Percentiles rank a stretch among this genome's conserved stretches.
Evolutionary conservation across 2,329 filamentous ascomycete genomes (phyloP).

Genomic region (Clathrospora elynae): DNA sequence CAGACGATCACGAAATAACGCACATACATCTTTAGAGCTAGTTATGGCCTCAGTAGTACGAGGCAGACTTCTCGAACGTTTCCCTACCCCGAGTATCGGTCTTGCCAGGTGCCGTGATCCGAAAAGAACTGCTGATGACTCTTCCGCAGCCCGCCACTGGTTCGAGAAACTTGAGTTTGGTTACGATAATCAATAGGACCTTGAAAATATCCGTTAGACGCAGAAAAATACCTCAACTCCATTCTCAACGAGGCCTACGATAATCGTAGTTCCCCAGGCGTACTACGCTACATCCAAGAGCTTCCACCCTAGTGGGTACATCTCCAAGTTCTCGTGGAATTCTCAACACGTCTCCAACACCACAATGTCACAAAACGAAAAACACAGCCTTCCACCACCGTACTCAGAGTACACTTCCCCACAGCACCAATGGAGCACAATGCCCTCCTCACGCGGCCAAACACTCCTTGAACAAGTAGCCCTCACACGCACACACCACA

Average conservation of each 20-base stretch:
- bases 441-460: slow-evolving; percentile 29
- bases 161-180: background rate
- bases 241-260: no score
- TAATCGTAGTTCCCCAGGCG: no score
- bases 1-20: slow-evolving; percentile 13
- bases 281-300: no score
- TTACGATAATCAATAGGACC: slow-evolving; percentile 2
- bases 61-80: slow-evolving; percentile 8
- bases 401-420: slow-evolving; percentile 23
- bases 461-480: slow-evolving; percentile 46
- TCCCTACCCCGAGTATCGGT: slow-evolving; percentile 3
- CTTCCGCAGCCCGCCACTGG: slow-evolving; percentile 4
- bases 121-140: background rate
- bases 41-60: slow-evolving; percentile 14
- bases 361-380: slow-evolving; percentile 19
- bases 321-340: background rate
- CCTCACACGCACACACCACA: slow-evolving; percentile 48
- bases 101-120: slow-evolving; percentile 9
- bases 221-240: background rate
- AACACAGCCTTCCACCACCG: slow-evolving; percentile 8
- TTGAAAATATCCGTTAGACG: no score
- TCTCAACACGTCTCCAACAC: background rate
- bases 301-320: no score
- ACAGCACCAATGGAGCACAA: slow-evolving; percentile 31
- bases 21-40: background rate